Percentiles rank a stretch among this genome's conserved stretches.
These are phyloP conservation scores for Talaromyces sp. DNA, from an alignment of 2,329 filamentous ascomycete genomes.

Conservation along the genomic window DNA sequence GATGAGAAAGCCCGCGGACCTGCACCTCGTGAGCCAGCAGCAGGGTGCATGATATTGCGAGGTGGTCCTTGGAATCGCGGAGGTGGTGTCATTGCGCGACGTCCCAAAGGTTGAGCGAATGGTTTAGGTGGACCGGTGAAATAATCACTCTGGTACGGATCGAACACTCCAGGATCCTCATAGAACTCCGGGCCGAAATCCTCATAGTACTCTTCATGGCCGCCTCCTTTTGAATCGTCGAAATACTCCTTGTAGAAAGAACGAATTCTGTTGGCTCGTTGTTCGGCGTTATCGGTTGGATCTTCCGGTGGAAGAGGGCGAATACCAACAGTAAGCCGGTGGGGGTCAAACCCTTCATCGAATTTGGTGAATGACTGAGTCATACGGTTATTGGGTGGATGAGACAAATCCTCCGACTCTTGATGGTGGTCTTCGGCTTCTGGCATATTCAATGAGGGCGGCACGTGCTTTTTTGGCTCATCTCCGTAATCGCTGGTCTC, in stretches of 20 bases:
- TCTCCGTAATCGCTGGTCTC: slow-evolving; percentile 56
- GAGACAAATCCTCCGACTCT: slow-evolving; percentile 19
- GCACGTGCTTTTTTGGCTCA: slow-evolving; percentile 49
- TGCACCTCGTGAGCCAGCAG: slow-evolving; percentile 36
- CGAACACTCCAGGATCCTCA: slow-evolving; percentile 62
- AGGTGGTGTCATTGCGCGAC: slow-evolving; percentile 93
- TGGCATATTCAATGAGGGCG: slow-evolving; percentile 35
- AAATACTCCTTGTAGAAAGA: slow-evolving; percentile 99
- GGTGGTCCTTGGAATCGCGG: slow-evolving; percentile 51
- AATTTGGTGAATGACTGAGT: slow-evolving; percentile 22
- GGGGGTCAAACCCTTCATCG: slow-evolving; percentile 40
- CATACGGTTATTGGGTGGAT: slow-evolving; percentile 23
- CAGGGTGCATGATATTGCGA: slow-evolving; percentile 48
- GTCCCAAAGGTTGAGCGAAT: slow-evolving; percentile 78
- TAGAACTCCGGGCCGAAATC: slow-evolving; percentile 70
- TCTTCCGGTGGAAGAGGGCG: slow-evolving; percentile 86
- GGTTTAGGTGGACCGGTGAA: slow-evolving; percentile 46
- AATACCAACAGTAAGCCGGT: slow-evolving; percentile 59
- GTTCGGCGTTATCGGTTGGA: slow-evolving; percentile 83
- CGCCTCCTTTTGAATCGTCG: slow-evolving; percentile 66
- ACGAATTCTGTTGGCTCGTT: slow-evolving; percentile 90
- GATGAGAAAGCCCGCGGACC: slow-evolving; percentile 63
- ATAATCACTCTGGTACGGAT: slow-evolving; percentile 40
- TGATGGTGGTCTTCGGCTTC: slow-evolving; percentile 20
- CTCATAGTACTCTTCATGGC: slow-evolving; percentile 62